Evolutionary conservation across 2,329 filamentous ascomycete species (phyloP).

Genomic region (Bertia moriformis): DNA sequence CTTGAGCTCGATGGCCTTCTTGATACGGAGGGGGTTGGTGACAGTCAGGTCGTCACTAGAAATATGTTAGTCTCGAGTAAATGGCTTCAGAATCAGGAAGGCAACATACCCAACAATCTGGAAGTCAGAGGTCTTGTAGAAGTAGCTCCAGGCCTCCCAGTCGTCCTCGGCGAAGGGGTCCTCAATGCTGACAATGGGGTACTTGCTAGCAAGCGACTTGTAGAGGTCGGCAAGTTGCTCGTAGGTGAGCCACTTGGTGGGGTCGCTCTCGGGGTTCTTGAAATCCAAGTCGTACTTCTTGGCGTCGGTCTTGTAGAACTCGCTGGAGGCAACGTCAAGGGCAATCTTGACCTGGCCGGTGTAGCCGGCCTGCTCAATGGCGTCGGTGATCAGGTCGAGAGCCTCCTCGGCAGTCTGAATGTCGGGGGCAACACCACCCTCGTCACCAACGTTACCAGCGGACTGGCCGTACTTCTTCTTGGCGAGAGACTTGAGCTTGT

Average conservation of each 20-base stretch:
- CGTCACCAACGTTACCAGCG: constrained; percentile 95
- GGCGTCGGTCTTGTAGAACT: constrained; percentile 94
- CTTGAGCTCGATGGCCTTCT: constrained; percentile 99
- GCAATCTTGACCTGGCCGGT: constrained; percentile 93
- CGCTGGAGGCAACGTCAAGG: constrained; percentile 97
- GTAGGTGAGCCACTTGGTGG: constrained; percentile 95
- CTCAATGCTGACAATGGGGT: constrained; percentile 97
- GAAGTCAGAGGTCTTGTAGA: constrained; percentile 97
- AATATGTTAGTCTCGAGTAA: no score
- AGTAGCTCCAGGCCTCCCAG: constrained; percentile 99
- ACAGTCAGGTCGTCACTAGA: constrained; percentile 97
- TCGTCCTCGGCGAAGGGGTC: constrained; percentile 99
- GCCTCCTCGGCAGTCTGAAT: constrained; percentile 95
- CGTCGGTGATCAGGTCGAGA: constrained; percentile 83
- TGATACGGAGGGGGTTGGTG: constrained; percentile 97
- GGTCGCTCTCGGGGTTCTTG: constrained; percentile 98
- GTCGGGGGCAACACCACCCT: constrained; percentile 98
- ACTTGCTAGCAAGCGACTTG: constrained; percentile 76
- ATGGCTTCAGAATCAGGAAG: no score
- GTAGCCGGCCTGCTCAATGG: constrained; percentile 92
- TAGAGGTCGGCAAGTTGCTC: constrained; percentile 91
- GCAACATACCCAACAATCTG: constrained; percentile 99
- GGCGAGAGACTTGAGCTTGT: constrained; percentile 86
- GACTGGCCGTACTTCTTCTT: constrained; percentile 99
- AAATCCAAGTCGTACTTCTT: constrained; percentile 99